Evolutionary conservation across 768 basidiomycete species (phyloP), one percentile per base, ranked within the genome.

Genomic region (Tricholoma flavovirens): DNA sequence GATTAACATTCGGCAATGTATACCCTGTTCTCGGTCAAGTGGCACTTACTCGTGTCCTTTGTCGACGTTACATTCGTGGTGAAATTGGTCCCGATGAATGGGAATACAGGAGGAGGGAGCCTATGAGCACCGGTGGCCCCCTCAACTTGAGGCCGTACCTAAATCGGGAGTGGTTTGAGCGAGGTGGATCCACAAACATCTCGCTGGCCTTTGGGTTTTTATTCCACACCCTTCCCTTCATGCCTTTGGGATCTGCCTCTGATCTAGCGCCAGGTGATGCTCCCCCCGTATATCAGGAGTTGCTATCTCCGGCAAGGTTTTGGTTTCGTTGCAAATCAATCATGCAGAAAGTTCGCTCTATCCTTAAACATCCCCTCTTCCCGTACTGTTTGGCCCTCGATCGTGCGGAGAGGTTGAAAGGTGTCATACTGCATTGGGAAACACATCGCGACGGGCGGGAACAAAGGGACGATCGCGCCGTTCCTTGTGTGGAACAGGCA

Each of bases 41-140:
- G 9, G 82, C 78, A 0, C 66, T 80, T 52, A 72, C 82, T 5
- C 78, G 83, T 1, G 60, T 83, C 7, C 71, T 84, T 11, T 76
- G 77, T 46, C 71, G 74, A 24, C 73, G 69, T 33, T 80, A 76
- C 57, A 60, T 78, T 11, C 71, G 70, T 4, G 82, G 82, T 0
- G 70, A 79, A 14, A 79, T 85, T 45, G 64, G 67, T 7, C 64
- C 74, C 40, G 73, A 71, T 3, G 83, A 85, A 63, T 84, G 83
- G 83, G 71, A 72, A 19, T 74, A 74, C 46, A 67, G 83, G 21
- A 75, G 71, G 55, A 71, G 64, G 50, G 74, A 83, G 56, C 80
- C 81, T 0, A 76, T 81, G 70, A 68, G 73, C 19, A 77, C 67
- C 6, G 72, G 68, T 4, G 81, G 81, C 1, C 82, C 82, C 9